These are phyloP conservation scores for Schwanniomyces etchellsii DNA, from an alignment of 1,139 yeast species.

Conservation along the genomic window DNA sequence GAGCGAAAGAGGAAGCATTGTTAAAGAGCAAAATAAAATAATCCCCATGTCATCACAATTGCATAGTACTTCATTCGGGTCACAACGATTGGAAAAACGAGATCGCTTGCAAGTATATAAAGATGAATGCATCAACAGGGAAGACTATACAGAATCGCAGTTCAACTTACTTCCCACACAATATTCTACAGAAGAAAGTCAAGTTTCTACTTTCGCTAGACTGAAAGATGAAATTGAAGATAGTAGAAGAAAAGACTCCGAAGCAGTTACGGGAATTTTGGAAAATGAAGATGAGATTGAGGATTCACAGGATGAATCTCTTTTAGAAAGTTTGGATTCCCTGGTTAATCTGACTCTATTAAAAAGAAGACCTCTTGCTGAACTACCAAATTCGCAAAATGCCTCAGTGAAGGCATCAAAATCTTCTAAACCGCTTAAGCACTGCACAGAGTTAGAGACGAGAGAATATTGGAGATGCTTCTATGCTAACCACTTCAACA, in stretches of 20 bases:
- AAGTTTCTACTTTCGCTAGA: too few relatives aligned
- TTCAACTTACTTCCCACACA: slow-evolving; percentile 11
- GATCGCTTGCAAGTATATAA: background rate
- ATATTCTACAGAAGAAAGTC: slow-evolving; percentile 8
- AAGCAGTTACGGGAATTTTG: background rate
- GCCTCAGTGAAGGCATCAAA: slow-evolving; percentile 3
- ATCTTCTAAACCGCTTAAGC: slow-evolving; percentile 7
- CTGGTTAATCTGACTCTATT: background rate
- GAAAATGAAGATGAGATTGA: slow-evolving; percentile 9
- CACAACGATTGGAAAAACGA: background rate
- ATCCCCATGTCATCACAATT: background rate
- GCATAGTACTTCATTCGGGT: too few relatives aligned
- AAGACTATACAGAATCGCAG: slow-evolving; percentile 5
- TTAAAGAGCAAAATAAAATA: background rate
- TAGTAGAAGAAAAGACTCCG: slow-evolving; percentile 1
- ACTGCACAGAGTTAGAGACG: slow-evolving; percentile 18
- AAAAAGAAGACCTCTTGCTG: slow-evolving; percentile 4
- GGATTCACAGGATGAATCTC: slow-evolving; percentile 15
- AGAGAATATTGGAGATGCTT: slow-evolving; percentile 22
- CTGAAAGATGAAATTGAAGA: slow-evolving; percentile 6
- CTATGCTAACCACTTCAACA: slow-evolving; percentile 17
- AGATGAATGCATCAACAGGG: slow-evolving; percentile 1
- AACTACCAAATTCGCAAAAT: too few relatives aligned
- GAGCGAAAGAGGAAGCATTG: background rate
- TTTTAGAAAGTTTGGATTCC: slow-evolving; percentile 2